Conservation (phyloP, 2,329 filamentous ascomycete genomes). For the Septoria linicola region DNA sequence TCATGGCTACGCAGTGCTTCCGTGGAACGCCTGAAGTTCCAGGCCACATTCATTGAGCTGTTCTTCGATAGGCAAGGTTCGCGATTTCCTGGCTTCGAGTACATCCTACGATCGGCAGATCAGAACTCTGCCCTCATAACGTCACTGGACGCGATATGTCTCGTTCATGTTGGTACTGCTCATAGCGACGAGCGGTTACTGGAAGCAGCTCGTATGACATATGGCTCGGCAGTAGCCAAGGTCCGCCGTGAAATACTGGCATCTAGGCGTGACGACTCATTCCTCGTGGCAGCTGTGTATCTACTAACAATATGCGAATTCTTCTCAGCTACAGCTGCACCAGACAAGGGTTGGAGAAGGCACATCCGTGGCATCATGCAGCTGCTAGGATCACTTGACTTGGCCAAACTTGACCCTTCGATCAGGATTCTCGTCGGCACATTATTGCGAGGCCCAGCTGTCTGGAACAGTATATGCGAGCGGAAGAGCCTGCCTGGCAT, state of each 20-base stretch:
- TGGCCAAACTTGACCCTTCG: constrained; percentile 7
- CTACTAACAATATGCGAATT: constrained; percentile 9
- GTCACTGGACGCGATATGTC: constrained; percentile 2
- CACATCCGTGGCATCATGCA: constrained; percentile 9
- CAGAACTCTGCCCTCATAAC: neutral
- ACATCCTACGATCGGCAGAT: neutral
- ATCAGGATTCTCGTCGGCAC: constrained; percentile 10
- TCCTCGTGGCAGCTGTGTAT: constrained; percentile 2
- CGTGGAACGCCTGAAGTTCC: neutral
- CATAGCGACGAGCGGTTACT: neutral
- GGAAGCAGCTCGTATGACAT: constrained; percentile 6
- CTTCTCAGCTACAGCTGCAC: constrained; percentile 2
- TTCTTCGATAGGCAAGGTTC: constrained; percentile 2
- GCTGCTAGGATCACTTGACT: constrained; percentile 2
- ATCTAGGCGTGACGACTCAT: neutral
- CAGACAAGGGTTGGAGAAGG: constrained; percentile 12
- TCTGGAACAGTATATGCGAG: constrained; percentile 10
- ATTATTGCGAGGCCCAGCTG: neutral
- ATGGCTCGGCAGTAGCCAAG: constrained; percentile 2
- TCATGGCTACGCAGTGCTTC: constrained; percentile 3
- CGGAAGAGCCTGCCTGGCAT: constrained; percentile 3
- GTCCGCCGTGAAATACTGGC: constrained; percentile 1
- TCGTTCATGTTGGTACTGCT: neutral
- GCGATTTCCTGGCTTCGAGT: neutral
- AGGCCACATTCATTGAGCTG: neutral